Base-by-base conservation (phyloP, 495 filamentous ascomycete genomes). In the Astrocystis sublimbata region DNA sequence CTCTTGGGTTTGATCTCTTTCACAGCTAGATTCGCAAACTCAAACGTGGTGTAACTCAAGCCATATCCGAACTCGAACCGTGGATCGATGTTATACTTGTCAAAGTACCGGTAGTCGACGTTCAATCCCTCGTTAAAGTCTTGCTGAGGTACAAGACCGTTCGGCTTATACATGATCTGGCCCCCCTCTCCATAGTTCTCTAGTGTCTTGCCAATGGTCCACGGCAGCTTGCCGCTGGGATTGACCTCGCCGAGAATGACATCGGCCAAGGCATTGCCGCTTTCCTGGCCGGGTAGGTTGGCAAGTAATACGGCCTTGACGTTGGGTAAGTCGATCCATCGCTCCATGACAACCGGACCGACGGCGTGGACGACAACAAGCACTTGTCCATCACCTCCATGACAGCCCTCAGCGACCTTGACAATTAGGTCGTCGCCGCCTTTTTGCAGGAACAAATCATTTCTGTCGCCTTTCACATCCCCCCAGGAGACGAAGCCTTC, bases 71-170 rank as follows among this genome's bases (percentile, higher is more conserved):
- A 96, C 65, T 89, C 86, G 67, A 83, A 93, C 6, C 87, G 84
- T 0, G 91, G 91, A 3, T 74, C 71, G 63, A 93, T 85, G 19
- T 74, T 70, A 35, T 82, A 63, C 64, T 86, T 88, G 78, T 98
- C 94, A 70, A 97, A 97, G 64, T 96, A 82, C 7, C 93, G 88
- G 71, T 98, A 96, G 72, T 97, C 93, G 68, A 96, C 86, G 66
- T 91, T 91, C 6, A 97, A 76, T 0, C 91, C 91, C 64, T 97
- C 91, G 4, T 78, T 78, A 64, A 97, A 94, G 68, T 90, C 86
- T 66, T 96, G 90, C 71, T 97, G 93, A 2, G 94, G 94, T 0
- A 88, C 78, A 7, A 87, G 69, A 12, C 80, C 86, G 63, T 92
- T 91, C 4, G 91, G 82, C 42, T 86, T 78, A 69, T 89, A 92